Evolutionary conservation across 1,284 basidiomycete genomes (phyloP).

Genomic region (Coniophora puteana): DNA sequence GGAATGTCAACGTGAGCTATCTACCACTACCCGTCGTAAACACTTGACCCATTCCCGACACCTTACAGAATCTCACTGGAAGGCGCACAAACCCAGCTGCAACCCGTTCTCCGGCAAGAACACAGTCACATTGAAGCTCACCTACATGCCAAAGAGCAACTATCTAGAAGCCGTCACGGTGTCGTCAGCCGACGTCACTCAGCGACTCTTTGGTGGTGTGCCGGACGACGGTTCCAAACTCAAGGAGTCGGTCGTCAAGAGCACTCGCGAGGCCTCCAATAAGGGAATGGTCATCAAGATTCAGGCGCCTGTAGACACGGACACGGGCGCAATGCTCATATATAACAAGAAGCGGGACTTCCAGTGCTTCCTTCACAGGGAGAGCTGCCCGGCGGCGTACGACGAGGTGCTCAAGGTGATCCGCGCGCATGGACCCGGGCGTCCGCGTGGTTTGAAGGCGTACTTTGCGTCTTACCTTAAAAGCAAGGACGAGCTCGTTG

Average conservation of each 20-base stretch:
- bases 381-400: slow-evolving; percentile 34
- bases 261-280: slow-evolving; percentile 17
- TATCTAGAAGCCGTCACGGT: slow-evolving; percentile 20
- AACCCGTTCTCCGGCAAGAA: slow-evolving; percentile 37
- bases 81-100: slow-evolving; percentile 43
- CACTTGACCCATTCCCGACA: neutral
- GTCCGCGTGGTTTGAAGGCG: slow-evolving; percentile 50
- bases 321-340: slow-evolving; percentile 37
- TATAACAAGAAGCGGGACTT: slow-evolving; percentile 53
- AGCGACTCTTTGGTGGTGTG: slow-evolving; percentile 29
- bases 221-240: slow-evolving; percentile 14
- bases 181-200: slow-evolving; percentile 30
- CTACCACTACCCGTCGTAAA: neutral
- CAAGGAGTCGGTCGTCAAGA: too few species aligned
- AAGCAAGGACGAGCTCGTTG: slow-evolving; percentile 39
- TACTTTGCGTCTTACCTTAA: slow-evolving; percentile 53
- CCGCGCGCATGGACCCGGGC: slow-evolving; percentile 35
- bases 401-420: slow-evolving; percentile 35
- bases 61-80: slow-evolving; percentile 41
- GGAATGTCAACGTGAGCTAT: slow-evolving; percentile 47
- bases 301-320: slow-evolving; percentile 38
- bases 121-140: slow-evolving; percentile 43
- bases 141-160: slow-evolving; percentile 34
- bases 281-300: slow-evolving; percentile 53
- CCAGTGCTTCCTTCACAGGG: slow-evolving; percentile 35